Conservation (phyloP, 352 stramenopile genomes). For the Phytophthora pini region DNA sequence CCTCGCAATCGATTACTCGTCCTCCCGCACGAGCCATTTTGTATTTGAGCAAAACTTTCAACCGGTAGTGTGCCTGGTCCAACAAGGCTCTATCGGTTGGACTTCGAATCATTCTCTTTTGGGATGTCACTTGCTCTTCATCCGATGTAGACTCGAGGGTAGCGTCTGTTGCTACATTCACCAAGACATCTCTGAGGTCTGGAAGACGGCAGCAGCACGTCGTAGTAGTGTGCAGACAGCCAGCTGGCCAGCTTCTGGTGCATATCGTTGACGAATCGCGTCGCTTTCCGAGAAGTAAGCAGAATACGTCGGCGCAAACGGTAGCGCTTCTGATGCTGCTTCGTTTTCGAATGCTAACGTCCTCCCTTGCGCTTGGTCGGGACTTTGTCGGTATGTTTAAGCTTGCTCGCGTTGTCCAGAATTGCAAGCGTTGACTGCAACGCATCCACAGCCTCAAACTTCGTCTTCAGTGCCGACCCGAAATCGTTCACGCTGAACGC, state of each 20-base stretch:
- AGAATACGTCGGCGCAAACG: conserved; percentile 11
- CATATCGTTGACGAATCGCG: conserved; percentile 13
- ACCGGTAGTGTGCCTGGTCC: conserved; percentile 10
- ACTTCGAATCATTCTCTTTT: conserved; percentile 9
- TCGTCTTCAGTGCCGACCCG: no score
- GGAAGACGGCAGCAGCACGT: conserved; percentile 25
- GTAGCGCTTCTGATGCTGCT: conserved; percentile 10
- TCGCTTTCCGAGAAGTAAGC: not conserved
- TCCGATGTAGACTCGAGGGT: not conserved
- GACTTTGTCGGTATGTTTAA: not conserved
- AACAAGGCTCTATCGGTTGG: conserved; percentile 13
- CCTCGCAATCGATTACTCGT: conserved; percentile 13
- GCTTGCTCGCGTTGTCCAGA: conserved; percentile 3
- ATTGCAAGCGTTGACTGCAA: no score
- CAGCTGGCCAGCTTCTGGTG: conserved; percentile 11
- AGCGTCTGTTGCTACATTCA: conserved; percentile 5
- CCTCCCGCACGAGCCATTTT: conserved; percentile 21
- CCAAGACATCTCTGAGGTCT: conserved; percentile 17
- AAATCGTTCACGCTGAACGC: no score
- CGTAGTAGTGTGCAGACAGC: conserved; percentile 5
- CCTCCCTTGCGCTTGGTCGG: not conserved
- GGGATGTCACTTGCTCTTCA: not conserved
- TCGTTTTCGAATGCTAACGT: not conserved
- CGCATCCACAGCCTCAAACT: no score
- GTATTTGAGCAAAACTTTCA: conserved; percentile 17